Conservation (phyloP, 345 rosid genomes). For the Boechera divaricarpa region DNA sequence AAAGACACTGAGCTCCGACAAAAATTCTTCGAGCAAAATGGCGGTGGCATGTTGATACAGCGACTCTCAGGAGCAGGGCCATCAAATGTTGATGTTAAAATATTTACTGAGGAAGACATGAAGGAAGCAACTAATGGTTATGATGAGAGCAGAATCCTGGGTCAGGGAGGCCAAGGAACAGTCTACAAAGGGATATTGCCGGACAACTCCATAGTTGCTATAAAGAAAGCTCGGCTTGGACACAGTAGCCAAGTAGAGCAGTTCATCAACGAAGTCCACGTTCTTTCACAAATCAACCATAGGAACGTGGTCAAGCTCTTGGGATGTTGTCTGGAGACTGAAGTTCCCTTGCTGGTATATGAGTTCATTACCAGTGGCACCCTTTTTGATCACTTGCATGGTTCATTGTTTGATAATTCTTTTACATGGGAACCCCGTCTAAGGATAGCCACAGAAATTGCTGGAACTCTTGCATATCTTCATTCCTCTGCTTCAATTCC, state of each 20-base stretch:
- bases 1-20: slow-evolving; percentile 18
- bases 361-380: slow-evolving; percentile 44
- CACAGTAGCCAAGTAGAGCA: slow-evolving; percentile 46
- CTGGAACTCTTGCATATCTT: slow-evolving; percentile 50
- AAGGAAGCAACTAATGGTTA: slow-evolving; percentile 42
- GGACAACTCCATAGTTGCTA: slow-evolving; percentile 37
- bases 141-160: slow-evolving; percentile 32
- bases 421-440: slow-evolving; percentile 49
- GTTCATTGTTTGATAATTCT: slow-evolving; percentile 8
- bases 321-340: slow-evolving; percentile 45
- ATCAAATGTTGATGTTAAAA: slow-evolving; percentile 29
- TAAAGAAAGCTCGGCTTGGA: slow-evolving; percentile 46
- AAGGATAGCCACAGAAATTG: slow-evolving; percentile 48
- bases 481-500: slow-evolving; percentile 55
- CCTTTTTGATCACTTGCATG: slow-evolving; percentile 44
- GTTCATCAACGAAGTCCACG: slow-evolving; percentile 49
- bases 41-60: background rate
- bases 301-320: slow-evolving; percentile 50
- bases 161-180: slow-evolving; percentile 49
- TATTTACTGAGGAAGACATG: slow-evolving; percentile 42
- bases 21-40: slow-evolving; percentile 34
- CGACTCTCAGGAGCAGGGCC: slow-evolving; percentile 24
- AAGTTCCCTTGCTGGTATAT: slow-evolving; percentile 45
- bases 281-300: slow-evolving; percentile 57
- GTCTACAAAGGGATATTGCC: slow-evolving; percentile 48